Conservation (phyloP, 192 early-diverging fungal species). For the Coemansia sp. region DNA sequence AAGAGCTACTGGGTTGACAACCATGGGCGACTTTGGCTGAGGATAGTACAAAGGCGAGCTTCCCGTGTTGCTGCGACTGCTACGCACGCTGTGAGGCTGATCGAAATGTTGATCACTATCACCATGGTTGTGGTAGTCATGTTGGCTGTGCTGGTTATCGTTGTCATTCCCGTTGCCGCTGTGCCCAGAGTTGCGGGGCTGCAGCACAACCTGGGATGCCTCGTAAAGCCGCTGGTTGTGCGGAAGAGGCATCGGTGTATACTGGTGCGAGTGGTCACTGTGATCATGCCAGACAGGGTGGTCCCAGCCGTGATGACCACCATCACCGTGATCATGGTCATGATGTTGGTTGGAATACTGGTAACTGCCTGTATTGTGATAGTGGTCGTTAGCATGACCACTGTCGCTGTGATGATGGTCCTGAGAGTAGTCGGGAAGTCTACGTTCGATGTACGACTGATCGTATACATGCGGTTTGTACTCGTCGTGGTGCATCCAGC, state of each 20-base stretch:
- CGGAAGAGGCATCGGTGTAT: conserved; percentile 30
- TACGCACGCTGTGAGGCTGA: conserved; percentile 9
- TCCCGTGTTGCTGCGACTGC: conserved; percentile 18
- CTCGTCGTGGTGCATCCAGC: conserved; percentile 55
- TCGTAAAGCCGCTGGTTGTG: conserved; percentile 38
- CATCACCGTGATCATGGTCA: background rate
- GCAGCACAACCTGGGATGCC: conserved; percentile 50
- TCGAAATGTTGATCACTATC: background rate
- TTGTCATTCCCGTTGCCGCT: background rate
- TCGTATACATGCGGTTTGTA: conserved; percentile 52
- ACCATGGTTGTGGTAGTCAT: conserved; percentile 2
- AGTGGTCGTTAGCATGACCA: background rate
- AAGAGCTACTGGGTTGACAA: conserved; percentile 55
- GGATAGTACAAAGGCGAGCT: conserved; percentile 48
- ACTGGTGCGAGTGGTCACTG: conserved; percentile 1
- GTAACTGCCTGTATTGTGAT: background rate
- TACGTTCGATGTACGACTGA: conserved; percentile 54
- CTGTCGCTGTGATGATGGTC: background rate
- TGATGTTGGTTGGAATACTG: background rate
- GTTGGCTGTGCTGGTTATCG: background rate
- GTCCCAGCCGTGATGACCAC: conserved; percentile 3
- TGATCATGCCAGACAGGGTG: conserved; percentile 8
- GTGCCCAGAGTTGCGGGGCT: conserved; percentile 15
- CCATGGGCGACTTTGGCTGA: conserved; percentile 48
- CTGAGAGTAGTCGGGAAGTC: conserved; percentile 27